Base-by-base conservation (phyloP, 2,329 filamentous ascomycete species). In the Fusarium gaditjirri region DNA sequence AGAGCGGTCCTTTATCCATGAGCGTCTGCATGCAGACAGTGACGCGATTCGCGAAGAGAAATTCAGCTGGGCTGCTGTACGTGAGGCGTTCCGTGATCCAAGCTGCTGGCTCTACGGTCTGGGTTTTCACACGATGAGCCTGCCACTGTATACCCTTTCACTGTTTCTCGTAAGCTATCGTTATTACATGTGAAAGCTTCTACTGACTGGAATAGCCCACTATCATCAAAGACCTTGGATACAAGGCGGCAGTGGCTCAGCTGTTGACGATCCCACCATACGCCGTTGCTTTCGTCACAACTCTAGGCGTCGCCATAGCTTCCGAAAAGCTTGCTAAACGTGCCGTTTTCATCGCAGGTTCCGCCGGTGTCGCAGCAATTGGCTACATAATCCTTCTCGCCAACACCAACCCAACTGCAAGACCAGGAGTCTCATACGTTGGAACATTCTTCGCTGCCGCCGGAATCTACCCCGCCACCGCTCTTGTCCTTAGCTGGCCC, bases 51-150 rank as follows among this genome's bases (percentile, higher is more conserved):
- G 90, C 9, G 83, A 91, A 52, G 93, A 95, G 72, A 77, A 82
- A 1, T 94, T 95, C 75, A 87, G 82, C 7, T 95, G 93, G 93
- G 79, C 73, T 0, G 90, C 90, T 25, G 92, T 94, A 0, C 62
- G 80, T 29, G 83, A 88, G 23, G 92, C 92, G 0, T 79, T 93
- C 43, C 88, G 85, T 19, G 91, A 95, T 73, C 87, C 88, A 3
- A 93, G 91, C 76, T 90, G 90, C 75, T 93, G 90, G 90, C 84
- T 94, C 0, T 94, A 94, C 71, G 90, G 91, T 0, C 78, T 93
- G 0, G 88, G 86, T 0, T 94, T 93, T 74, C 92, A 94, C 77
- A 93, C 91, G 9, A 90, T 94, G 85, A 92, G 89, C 62, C 80
- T 94, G 17, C 87, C 87, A 1, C 80, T 89, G 1, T 90, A 89